Evolutionary conservation across 2,329 filamentous ascomycete genomes (phyloP), one percentile per base, ranked within the genome.

Genomic region (Ophiocordyceps unilateralis): DNA sequence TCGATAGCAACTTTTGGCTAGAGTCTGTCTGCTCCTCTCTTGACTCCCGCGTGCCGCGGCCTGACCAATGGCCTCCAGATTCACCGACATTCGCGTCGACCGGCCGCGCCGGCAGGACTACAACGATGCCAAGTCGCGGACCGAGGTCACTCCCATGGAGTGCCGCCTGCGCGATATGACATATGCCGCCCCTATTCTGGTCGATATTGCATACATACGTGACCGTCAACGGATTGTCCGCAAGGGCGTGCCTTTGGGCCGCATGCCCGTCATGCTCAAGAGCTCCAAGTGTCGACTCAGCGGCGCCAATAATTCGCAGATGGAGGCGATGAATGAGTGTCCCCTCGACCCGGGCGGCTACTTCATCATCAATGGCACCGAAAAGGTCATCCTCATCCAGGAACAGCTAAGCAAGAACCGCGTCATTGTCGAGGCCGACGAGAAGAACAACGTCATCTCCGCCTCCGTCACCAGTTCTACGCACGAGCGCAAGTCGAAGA

Each of bases 381-480:
- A 98, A 61, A 98, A 98, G 67, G 91, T 98, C 52, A 98, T 98
- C 56, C 68, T 98, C 38, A 93, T 98, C 14, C 91, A 98, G 61
- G 93, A 98, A 58, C 91, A 98, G 64, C 68, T 98, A 57, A 98
- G 91, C 72, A 98, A 98, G 73, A 98, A 98, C 63, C 79, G 91
- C 67, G 84, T 98, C 55, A 95, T 98, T 58, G 89, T 98, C 15
- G 93, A 98, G 63, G 81, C 85, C 44, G 84, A 89, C 53, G 73
- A 81, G 42, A 93, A 93, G 65, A 96, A 95, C 63, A 83, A 83
- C 46, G 79, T 93, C 49, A 89, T 96, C 44, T 85, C 89, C 51
- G 91, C 93, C 32, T 96, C 91, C 1, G 91, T 96, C 24, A 98
- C 88, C 8, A 93, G 88, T 76, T 95, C 91, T 24, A 96, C 93